Evolutionary conservation across 495 filamentous ascomycete genomes (phyloP).

Genomic region (Trichocladium antarcticum): DNA sequence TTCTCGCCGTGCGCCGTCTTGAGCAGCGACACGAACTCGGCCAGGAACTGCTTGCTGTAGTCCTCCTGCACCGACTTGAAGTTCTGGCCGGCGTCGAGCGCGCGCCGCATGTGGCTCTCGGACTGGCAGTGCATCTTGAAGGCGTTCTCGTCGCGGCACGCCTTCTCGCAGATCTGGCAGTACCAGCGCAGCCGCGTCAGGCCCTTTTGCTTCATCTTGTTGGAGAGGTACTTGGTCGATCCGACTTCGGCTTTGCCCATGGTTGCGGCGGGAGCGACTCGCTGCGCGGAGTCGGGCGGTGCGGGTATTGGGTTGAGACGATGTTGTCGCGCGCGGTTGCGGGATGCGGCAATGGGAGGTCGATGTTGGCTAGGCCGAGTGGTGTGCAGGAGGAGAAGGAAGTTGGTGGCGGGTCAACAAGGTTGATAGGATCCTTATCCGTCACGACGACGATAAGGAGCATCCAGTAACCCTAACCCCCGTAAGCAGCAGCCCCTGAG

Average conservation of each 20-base stretch:
- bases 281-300: constrained; percentile 22
- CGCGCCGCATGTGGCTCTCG: constrained; percentile 74
- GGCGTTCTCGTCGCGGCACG: constrained; percentile 58
- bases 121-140: constrained; percentile 73
- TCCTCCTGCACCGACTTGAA: constrained; percentile 61
- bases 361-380: no score
- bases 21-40: constrained; percentile 66
- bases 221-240: constrained; percentile 70
- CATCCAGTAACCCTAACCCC: no score
- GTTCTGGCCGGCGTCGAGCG: constrained; percentile 76
- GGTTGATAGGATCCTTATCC: no score
- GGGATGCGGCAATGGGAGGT: no score
- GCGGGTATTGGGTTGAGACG: not conserved
- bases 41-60: constrained; percentile 64
- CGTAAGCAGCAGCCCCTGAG: no score
- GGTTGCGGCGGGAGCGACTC: constrained; percentile 24
- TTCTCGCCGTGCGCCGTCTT: constrained; percentile 79
- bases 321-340: not conserved
- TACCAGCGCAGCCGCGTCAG: constrained; percentile 74
- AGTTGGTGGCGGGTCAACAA: no score
- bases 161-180: constrained; percentile 57
- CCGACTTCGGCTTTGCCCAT: constrained; percentile 94
- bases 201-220: constrained; percentile 84
- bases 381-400: no score
- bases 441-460: no score